Evolutionary conservation across 768 basidiomycete genomes (phyloP).

Genomic region (Chalciporus pseudorubinellus): DNA sequence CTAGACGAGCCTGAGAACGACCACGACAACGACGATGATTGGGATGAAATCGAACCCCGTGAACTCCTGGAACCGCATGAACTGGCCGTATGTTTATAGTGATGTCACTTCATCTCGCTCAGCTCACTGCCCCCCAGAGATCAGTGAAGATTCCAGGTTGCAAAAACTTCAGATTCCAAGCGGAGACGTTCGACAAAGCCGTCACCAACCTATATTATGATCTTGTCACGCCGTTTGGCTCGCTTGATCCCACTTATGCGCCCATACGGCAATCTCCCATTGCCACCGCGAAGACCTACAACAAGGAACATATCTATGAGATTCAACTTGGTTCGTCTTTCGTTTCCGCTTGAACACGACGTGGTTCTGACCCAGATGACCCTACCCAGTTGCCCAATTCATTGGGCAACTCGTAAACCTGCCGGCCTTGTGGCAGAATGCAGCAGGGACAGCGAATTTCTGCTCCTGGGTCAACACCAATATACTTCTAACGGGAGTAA

Average conservation of each 20-base stretch:
- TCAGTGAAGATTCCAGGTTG: not conserved
- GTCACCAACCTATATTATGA: not conserved
- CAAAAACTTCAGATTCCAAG: not conserved
- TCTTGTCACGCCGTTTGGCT: not conserved
- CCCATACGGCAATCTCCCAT: not conserved
- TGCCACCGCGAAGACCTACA: not conserved
- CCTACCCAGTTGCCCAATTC: not conserved
- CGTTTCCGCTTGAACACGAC: not conserved
- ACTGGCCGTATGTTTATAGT: not conserved
- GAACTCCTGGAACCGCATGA: not conserved
- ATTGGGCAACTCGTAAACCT: not conserved
- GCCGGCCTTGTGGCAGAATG: not conserved
- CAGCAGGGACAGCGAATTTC: not conserved
- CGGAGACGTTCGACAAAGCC: not conserved
- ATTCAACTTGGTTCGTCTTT: not conserved
- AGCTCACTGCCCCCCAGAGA: not conserved
- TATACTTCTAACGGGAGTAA: not conserved
- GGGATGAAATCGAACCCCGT: not conserved
- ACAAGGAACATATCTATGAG: not conserved
- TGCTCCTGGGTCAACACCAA: not conserved
- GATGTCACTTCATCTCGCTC: not conserved
- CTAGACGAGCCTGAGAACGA: too few species aligned
- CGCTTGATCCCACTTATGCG: not conserved
- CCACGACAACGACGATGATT: not conserved
- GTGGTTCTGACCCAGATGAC: not conserved